Conservation (phyloP, 192 early-diverging fungal genomes). For the Funneliformis geosporum region DNA sequence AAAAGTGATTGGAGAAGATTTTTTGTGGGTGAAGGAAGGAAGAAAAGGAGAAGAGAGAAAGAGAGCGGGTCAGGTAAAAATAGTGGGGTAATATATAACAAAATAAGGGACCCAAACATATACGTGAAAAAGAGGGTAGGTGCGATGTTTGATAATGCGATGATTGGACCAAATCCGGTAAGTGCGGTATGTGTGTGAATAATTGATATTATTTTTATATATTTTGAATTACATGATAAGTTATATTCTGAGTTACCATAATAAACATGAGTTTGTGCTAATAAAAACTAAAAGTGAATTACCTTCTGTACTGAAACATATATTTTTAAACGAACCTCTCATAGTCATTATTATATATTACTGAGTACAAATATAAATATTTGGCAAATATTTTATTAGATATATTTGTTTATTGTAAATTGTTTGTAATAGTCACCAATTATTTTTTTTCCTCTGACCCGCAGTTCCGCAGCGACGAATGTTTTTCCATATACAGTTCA, state of each 20-base stretch:
- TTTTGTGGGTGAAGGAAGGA: conserved; percentile 4
- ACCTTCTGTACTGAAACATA: neutral
- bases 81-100: conserved; percentile 15
- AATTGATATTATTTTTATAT: neutral
- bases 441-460: neutral
- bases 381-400: neutral
- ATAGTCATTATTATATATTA: conserved; percentile 2
- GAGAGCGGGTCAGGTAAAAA: neutral
- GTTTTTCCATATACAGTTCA: neutral
- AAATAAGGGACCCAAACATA: conserved; percentile 1
- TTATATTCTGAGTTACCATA: neutral
- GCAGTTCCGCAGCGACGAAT: neutral
- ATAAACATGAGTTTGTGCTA: neutral
- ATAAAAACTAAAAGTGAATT: neutral
- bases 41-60: conserved; percentile 1
- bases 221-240: neutral
- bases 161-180: conserved; percentile 3
- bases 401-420: neutral
- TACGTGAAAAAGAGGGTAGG: neutral
- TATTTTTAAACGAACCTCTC: neutral
- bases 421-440: neutral
- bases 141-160: neutral
- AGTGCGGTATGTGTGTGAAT: neutral
- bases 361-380: conserved; percentile 20
- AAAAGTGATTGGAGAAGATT: neutral